Evolutionary conservation across 1,284 basidiomycete species (phyloP).

Genomic region (Sporisorium iseilematis-ciliati): DNA sequence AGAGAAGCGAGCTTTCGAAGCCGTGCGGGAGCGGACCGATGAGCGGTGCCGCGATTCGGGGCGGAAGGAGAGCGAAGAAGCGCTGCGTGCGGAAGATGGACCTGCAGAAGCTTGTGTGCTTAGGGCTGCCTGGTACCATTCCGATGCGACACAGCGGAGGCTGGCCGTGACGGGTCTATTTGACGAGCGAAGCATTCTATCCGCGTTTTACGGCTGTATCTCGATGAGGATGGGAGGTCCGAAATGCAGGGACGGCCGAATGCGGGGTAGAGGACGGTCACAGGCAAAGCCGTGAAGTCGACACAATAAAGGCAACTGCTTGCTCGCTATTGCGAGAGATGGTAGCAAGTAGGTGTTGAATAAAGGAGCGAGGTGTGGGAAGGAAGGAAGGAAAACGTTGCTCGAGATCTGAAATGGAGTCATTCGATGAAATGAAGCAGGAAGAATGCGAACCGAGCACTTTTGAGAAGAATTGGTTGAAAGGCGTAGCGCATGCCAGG

Average conservation of each 20-base stretch:
- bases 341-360: background rate
- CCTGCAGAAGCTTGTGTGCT: constrained; percentile 12
- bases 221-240: too few species aligned
- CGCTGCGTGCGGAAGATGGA: constrained; percentile 5
- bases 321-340: too few species aligned
- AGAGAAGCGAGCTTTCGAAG: constrained; percentile 19
- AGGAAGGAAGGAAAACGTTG: constrained; percentile 1
- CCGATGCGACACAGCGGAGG: constrained; percentile 21
- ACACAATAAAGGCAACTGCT: too few species aligned
- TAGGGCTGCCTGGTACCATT: constrained; percentile 5
- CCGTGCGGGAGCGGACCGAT: constrained; percentile 8
- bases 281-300: too few species aligned
- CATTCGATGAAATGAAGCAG: background rate
- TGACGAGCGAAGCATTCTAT: constrained; percentile 29
- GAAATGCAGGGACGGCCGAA: too few species aligned
- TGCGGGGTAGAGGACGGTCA: too few species aligned
- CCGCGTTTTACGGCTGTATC: too few species aligned
- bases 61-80: constrained; percentile 3
- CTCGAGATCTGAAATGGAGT: background rate
- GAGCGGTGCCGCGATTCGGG: constrained; percentile 5
- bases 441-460: too few species aligned
- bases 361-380: background rate
- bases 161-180: constrained; percentile 11
- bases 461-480: background rate
- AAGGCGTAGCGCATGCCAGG: background rate